These are phyloP conservation scores for Phytophthora melonis DNA, from an alignment of 352 stramenopile species.

Conservation along the genomic window DNA sequence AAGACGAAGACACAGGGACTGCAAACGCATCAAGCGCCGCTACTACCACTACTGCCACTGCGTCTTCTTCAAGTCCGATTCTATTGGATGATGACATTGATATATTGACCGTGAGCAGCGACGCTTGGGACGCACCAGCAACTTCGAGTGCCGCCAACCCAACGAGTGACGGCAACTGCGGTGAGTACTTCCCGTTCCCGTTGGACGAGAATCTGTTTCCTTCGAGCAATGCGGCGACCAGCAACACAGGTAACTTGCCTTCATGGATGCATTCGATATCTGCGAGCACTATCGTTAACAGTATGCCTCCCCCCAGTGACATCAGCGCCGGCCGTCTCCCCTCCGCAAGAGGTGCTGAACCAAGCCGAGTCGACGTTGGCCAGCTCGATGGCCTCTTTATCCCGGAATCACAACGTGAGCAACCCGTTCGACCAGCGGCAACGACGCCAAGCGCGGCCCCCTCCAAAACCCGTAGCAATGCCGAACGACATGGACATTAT, in stretches of 20 bases:
- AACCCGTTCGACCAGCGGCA: conserved; percentile 58
- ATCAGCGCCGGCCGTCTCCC: conserved; percentile 22
- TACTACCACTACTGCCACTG: conserved; percentile 6
- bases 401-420: conserved; percentile 64
- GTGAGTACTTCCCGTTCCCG: conserved; percentile 63
- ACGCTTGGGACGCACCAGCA: conserved; percentile 63
- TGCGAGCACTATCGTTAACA: conserved; percentile 47
- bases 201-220: conserved; percentile 70
- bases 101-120: conserved; percentile 72
- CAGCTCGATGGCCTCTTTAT: conserved; percentile 72
- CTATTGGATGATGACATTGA: conserved; percentile 69
- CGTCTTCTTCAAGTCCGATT: conserved; percentile 34
- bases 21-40: conserved; percentile 2
- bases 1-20: conserved; percentile 40
- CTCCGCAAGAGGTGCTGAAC: conserved; percentile 41
- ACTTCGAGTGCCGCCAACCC: conserved; percentile 25
- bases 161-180: conserved; percentile 43
- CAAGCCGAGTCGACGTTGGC: conserved; percentile 58
- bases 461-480: conserved; percentile 29
- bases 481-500: conserved; percentile 72
- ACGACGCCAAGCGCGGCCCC: conserved; percentile 27
- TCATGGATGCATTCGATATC: conserved; percentile 47
- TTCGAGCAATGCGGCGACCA: conserved; percentile 30
- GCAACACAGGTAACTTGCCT: conserved; percentile 23
- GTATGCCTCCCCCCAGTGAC: conserved; percentile 25